Base-by-base conservation (phyloP, 2,329 filamentous ascomycete species). In the Furcasterigmium sp. region DNA sequence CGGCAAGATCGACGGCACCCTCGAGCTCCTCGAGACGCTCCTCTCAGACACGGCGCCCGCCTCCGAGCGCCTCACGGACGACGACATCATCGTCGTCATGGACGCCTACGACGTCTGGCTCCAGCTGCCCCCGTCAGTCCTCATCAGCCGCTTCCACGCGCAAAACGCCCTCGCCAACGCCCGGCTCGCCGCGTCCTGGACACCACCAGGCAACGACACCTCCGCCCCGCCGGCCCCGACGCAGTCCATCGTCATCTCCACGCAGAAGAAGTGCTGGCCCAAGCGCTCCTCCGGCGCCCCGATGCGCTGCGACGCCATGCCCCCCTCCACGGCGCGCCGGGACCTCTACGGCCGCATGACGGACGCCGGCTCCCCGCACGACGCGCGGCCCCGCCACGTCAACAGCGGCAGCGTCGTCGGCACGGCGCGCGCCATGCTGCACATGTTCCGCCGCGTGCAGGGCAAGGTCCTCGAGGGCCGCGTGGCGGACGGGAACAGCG, bases 91-190 rank as follows among this genome's bases (percentile, higher is more conserved):
- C 2, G 47, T 67, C 0, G 46, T 67, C 19, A 56, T 67, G 3
- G 64, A 67, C 28, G 59, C 63, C 0, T 61, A 67, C 47, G 61
- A 67, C 34, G 48, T 63, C 30, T 67, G 63, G 63, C 66, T 67
- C 38, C 64, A 67, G 40, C 55, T 67, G 3, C 63, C 63, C 0
- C 62, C 64, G 0, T 57, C 58, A 7, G 56, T 64, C 2, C 55
- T 67, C 2, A 57, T 67, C 7, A 44, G 58, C 25, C 56, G 64
- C 4, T 67, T 57, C 42, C 58, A 63, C 39, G 53, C 54, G 6
- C 51, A 65, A 21, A 65, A 64, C 45, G 44, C 46, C 6, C 59
- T 62, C 30, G 61, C 63, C 15, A 53, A 65, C 42, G 51, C 53
- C 6, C 57, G 63, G n/a, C 28, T 54, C 4, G 55, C 43, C 7